These are phyloP conservation scores for Hemisphaericaspora xylofermentans DNA, from an alignment of 1,139 yeast genomes.

Conservation along the genomic window DNA sequence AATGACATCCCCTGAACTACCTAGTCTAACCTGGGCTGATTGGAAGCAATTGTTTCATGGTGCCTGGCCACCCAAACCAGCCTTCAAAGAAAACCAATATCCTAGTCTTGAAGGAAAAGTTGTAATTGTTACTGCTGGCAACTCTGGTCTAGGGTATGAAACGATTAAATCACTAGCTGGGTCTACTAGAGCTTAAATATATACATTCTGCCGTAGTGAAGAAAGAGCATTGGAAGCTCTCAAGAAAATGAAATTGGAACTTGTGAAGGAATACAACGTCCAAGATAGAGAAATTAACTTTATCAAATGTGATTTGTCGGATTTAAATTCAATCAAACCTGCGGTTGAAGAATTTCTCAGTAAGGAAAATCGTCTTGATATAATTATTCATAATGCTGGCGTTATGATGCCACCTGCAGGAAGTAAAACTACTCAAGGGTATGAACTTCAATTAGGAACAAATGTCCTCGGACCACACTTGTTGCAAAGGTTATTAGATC, in stretches of 20 bases:
- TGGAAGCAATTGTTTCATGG: slow-evolving; percentile 14
- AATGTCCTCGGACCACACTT: slow-evolving; percentile 52
- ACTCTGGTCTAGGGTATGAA: slow-evolving; percentile 27
- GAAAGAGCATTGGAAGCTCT: slow-evolving; percentile 26
- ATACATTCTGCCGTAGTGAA: slow-evolving; percentile 20
- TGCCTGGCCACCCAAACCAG: slow-evolving; percentile 13
- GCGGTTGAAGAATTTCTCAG: slow-evolving; percentile 34
- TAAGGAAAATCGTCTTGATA: slow-evolving; percentile 29
- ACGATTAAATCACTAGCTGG: slow-evolving; percentile 34
- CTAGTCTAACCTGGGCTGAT: slow-evolving; percentile 10
- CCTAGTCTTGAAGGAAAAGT: slow-evolving; percentile 21
- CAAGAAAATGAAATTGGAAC: slow-evolving; percentile 22
- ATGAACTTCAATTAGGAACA: slow-evolving; percentile 33
- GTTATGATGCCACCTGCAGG: slow-evolving; percentile 44
- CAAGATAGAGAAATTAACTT: slow-evolving; percentile 17
- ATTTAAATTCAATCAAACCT: slow-evolving; percentile 42
- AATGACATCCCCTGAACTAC: slow-evolving; percentile 12
- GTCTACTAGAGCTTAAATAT: slow-evolving; percentile 36
- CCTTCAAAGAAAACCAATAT: slow-evolving; percentile 14
- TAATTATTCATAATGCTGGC: slow-evolving; percentile 52
- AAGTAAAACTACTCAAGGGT: slow-evolving; percentile 16
- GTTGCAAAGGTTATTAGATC: slow-evolving; percentile 45
- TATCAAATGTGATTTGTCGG: slow-evolving; percentile 40
- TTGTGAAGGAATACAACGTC: slow-evolving; percentile 15
- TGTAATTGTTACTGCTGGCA: slow-evolving; percentile 23